Percentiles rank a stretch among this genome's conserved stretches.
Evolutionary conservation across 768 basidiomycete genomes (phyloP).

Genomic region (Suillus decipiens): DNA sequence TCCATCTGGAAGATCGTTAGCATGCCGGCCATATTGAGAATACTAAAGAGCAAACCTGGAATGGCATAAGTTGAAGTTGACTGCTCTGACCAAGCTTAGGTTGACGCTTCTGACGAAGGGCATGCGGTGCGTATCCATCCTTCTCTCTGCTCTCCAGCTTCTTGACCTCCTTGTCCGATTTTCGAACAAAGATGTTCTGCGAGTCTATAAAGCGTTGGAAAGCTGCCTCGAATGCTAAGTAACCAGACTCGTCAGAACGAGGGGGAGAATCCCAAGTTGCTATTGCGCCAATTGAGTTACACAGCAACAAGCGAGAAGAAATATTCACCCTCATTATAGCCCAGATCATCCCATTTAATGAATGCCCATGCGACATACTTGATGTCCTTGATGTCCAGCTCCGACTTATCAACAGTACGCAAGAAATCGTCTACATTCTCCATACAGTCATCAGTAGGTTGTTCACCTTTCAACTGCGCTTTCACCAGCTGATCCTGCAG

Average conservation of each 20-base stretch:
- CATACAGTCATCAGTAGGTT: constrained; percentile 55
- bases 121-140: constrained; percentile 52
- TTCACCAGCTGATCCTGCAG: constrained; percentile 31
- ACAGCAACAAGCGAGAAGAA: constrained; percentile 6
- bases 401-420: constrained; percentile 39
- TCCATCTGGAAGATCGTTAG: constrained; percentile 52
- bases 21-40: neutral
- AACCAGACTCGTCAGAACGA: constrained; percentile 52
- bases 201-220: constrained; percentile 68
- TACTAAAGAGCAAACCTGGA: constrained; percentile 58
- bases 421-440: constrained; percentile 63
- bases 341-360: constrained; percentile 90
- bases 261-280: constrained; percentile 96
- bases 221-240: constrained; percentile 66
- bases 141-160: constrained; percentile 54
- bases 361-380: constrained; percentile 77
- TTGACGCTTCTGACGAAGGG: constrained; percentile 49
- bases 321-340: constrained; percentile 82
- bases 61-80: constrained; percentile 76
- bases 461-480: constrained; percentile 60
- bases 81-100: constrained; percentile 68
- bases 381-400: constrained; percentile 48
- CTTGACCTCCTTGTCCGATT: constrained; percentile 39
- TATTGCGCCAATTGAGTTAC: constrained; percentile 30
- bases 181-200: constrained; percentile 59